Percentiles rank a stretch among this genome's conserved stretches.
These are phyloP conservation scores for Hanseniaspora guilliermondii DNA, from an alignment of 805 yeast genomes.

Conservation along the genomic window DNA sequence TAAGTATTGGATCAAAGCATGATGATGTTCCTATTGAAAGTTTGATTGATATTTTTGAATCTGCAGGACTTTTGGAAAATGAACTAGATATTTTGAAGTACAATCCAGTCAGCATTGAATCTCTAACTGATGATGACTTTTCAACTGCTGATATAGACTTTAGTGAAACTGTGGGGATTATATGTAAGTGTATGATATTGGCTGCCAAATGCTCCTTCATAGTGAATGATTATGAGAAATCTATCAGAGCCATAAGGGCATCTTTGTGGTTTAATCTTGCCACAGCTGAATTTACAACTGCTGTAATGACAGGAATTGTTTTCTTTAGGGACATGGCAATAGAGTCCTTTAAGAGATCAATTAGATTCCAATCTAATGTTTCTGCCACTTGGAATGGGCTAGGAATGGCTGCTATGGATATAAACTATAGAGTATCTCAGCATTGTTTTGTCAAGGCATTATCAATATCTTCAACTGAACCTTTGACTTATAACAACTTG, in stretches of 20 bases:
- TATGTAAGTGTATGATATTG: constrained; percentile 33
- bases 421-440: constrained; percentile 66
- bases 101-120: neutral
- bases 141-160: constrained; percentile 18
- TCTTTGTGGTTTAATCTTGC: constrained; percentile 61
- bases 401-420: constrained; percentile 59
- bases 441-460: constrained; percentile 84
- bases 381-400: constrained; percentile 69
- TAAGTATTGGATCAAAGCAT: constrained; percentile 43
- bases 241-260: constrained; percentile 41
- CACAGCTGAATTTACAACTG: constrained; percentile 42
- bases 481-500: constrained; percentile 65
- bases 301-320: constrained; percentile 23
- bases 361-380: constrained; percentile 57
- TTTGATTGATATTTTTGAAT: constrained; percentile 25
- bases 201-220: constrained; percentile 37
- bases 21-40: constrained; percentile 38
- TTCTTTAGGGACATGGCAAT: constrained; percentile 42
- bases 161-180: constrained; percentile 27
- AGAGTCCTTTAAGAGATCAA: constrained; percentile 48
- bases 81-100: constrained; percentile 21
- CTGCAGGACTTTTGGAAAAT: constrained; percentile 17
- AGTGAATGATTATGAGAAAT: constrained; percentile 14
- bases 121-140: constrained; percentile 18
- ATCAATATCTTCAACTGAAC: constrained; percentile 54